These are phyloP conservation scores for Drosera capensis DNA, from an alignment of 148 eudicot genomes.

Conservation along the genomic window DNA sequence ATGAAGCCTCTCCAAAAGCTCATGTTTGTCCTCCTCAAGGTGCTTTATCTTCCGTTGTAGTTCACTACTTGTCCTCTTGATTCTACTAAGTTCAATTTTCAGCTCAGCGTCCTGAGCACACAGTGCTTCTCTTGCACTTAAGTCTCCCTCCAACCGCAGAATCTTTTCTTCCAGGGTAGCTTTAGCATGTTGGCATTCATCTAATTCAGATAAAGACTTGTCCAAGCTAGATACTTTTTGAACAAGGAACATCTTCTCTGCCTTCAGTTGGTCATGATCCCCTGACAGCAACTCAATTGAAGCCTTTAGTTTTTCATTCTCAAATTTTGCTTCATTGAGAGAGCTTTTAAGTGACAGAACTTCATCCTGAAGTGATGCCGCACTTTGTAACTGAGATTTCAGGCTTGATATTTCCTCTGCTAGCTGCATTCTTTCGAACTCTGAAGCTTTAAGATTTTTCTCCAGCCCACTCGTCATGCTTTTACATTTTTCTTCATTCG, in stretches of 20 bases:
- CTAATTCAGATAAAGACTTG: slow-evolving; percentile 37
- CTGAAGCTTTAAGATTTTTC: slow-evolving; percentile 45
- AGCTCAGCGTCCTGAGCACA: slow-evolving; percentile 43
- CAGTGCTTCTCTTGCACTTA: slow-evolving; percentile 34
- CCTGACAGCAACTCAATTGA: slow-evolving; percentile 22
- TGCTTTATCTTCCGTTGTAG: slow-evolving; percentile 35
- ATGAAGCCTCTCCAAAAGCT: slow-evolving; percentile 26
- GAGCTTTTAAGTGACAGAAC: slow-evolving; percentile 25
- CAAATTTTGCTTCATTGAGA: slow-evolving; percentile 30
- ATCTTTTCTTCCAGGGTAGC: slow-evolving; percentile 48
- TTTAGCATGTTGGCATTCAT: slow-evolving; percentile 37
- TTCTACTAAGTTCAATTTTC: slow-evolving; percentile 34
- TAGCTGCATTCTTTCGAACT: slow-evolving; percentile 51
- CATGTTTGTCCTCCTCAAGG: slow-evolving; percentile 51
- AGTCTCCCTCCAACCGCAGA: slow-evolving; percentile 40
- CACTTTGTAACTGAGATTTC: slow-evolving; percentile 48
- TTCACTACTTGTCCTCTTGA: slow-evolving; percentile 41
- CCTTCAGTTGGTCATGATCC: slow-evolving; percentile 40
- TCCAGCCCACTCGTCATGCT: slow-evolving; percentile 33
- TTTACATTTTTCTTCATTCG: slow-evolving; percentile 42
- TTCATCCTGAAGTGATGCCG: slow-evolving; percentile 43
- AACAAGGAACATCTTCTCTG: slow-evolving; percentile 30
- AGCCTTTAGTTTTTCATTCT: slow-evolving; percentile 38
- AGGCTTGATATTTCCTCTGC: slow-evolving; percentile 40
- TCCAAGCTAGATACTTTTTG: slow-evolving; percentile 38